These are phyloP conservation scores for Fragilariopsis cylindrus DNA, from an alignment of 108 stramenopile genomes.

Conservation along the genomic window DNA sequence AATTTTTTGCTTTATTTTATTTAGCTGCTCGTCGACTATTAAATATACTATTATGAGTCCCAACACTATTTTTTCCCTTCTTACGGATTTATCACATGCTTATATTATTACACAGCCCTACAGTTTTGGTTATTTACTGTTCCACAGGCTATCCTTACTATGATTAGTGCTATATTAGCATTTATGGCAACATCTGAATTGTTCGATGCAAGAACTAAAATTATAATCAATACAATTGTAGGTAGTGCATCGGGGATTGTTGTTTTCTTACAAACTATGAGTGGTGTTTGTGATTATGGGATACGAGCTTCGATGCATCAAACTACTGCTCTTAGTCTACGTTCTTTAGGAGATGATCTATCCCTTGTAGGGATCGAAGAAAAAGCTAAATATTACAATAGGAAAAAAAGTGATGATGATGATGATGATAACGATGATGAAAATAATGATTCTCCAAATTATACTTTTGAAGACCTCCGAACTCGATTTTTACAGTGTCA, in stretches of 20 bases:
- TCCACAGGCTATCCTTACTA: neutral
- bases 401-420: neutral
- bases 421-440: neutral
- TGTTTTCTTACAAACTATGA: constrained; percentile 4
- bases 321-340: neutral
- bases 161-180: neutral
- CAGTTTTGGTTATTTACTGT: constrained; percentile 4
- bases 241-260: neutral
- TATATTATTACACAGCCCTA: too few relatives aligned
- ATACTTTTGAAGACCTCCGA: neutral
- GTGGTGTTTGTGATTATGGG: neutral
- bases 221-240: neutral
- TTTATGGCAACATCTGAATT: neutral
- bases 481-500: neutral
- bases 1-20: too few relatives aligned
- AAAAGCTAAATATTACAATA: neutral
- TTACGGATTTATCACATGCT: too few relatives aligned
- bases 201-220: neutral
- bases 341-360: neutral
- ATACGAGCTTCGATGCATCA: neutral
- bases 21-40: too few relatives aligned
- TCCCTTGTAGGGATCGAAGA: neutral
- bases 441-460: neutral
- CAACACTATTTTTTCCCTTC: too few relatives aligned
- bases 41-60: too few relatives aligned